Base-by-base conservation (phyloP, 306 rosid species). In the Acmispon strigosus region DNA sequence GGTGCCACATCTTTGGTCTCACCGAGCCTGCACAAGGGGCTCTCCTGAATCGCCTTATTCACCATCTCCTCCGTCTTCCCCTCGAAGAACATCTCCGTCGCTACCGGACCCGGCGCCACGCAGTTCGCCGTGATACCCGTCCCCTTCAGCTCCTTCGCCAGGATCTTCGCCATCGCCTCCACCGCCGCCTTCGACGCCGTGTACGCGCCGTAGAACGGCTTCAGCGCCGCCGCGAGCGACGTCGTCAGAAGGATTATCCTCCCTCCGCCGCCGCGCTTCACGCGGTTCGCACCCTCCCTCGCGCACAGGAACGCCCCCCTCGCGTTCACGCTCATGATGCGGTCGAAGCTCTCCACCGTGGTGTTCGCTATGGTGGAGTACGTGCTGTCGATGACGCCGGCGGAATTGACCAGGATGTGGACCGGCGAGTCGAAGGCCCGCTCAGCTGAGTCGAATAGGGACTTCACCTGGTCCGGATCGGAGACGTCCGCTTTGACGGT, bases 131-230 rank as follows among this genome's bases (percentile, higher is more conserved):
- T 82, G 1, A 84, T 78, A 9, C 73, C 53, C 5, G 74, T 82
- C 10, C 89, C 92, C 56, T 66, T 84, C 2, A 87, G 73, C 67
- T 87, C 92, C 81, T 87, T 87, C 2, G 92, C 92, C 15, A 81
- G n/a, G 2, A 75, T 76, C 76, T 76, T 84, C 4, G 50, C 15
- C 87, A 87, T 82, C 1, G 87, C 59, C 84, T 87, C 92, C 39
- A 87, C 89, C 0, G 89, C 87, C 4, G 92, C 87, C 74, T 87
- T 87, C 14, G 92, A 84, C 4, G 87, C 92, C 6, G 78, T 6
- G 57, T 84, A 84, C 0, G 82, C 76, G 0, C 70, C 83, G 41
- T 4, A 72, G 0, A 83, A 75, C 0, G 84, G 83, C 64, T 36
- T 51, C 52, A 76, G 62, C 8, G 81, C 53, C 32, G 43, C 83